Percentiles rank a stretch among this genome's conserved stretches.
These are phyloP conservation scores for Flammula alnicola DNA, from an alignment of 1,284 basidiomycete species.

Conservation along the genomic window DNA sequence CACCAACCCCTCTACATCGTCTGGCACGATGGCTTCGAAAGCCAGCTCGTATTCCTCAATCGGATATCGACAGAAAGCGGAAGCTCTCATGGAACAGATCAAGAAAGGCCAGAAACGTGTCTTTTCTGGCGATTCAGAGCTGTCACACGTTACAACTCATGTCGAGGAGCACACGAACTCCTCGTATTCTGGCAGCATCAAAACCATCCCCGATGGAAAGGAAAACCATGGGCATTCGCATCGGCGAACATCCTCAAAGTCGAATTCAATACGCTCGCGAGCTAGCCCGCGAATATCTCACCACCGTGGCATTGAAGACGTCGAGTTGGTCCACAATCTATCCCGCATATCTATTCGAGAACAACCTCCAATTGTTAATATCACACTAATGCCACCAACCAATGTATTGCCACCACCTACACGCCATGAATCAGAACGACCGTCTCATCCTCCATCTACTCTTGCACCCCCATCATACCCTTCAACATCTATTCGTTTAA, in stretches of 20 bases:
- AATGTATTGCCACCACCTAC: slow-evolving; percentile 12
- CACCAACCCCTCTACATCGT: slow-evolving; percentile 31
- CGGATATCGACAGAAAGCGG: slow-evolving; percentile 75
- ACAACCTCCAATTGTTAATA: slow-evolving; percentile 26
- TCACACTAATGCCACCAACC: slow-evolving; percentile 25
- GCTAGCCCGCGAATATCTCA: slow-evolving; percentile 29
- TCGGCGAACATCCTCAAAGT: slow-evolving; percentile 34
- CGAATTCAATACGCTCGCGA: slow-evolving; percentile 28
- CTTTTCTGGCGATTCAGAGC: slow-evolving; percentile 67
- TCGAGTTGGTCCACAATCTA: slow-evolving; percentile 29
- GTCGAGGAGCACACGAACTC: slow-evolving; percentile 36
- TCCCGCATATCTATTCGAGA: slow-evolving; percentile 35
- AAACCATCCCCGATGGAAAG: slow-evolving; percentile 26
- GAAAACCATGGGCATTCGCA: slow-evolving; percentile 32
- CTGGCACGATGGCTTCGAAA: slow-evolving; percentile 33
- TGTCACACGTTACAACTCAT: slow-evolving; percentile 46
- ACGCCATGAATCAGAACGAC: slow-evolving; percentile 19
- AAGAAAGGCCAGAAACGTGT: slow-evolving; percentile 73
- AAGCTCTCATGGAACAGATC: slow-evolving; percentile 82
- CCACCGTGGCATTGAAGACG: slow-evolving; percentile 22
- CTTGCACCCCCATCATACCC: slow-evolving; percentile 48
- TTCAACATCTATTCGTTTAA: slow-evolving; percentile 52
- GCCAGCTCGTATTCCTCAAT: slow-evolving; percentile 56
- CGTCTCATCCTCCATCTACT: slow-evolving; percentile 30
- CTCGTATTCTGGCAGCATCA: slow-evolving; percentile 19